Base-by-base conservation (phyloP, 345 rosid genomes). In the Aegle marmelos region DNA sequence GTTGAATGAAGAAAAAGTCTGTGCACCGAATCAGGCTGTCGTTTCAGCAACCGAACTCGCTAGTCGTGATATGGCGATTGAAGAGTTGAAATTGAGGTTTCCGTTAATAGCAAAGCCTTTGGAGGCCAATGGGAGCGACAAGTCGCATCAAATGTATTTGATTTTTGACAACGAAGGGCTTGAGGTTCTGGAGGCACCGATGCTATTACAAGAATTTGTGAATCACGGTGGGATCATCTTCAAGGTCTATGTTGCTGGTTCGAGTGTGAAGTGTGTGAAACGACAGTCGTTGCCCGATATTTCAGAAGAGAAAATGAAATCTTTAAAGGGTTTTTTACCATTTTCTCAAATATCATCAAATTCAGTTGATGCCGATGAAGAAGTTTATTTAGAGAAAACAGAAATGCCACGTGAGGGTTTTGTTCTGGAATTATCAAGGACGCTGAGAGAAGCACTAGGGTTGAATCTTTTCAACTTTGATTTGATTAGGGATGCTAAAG, bases 171-270 rank as follows among this genome's bases (percentile, higher is more conserved):
- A 75, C 7, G 92, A 85, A 0, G 92, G 94, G 9, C 75, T 91
- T 70, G 83, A 80, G 68, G 83, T 79, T 85, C 81, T 86, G 36
- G 85, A 76, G 73, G 85, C 92, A 6, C 92, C 94, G 22, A 88
- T 89, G 64, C 89, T 91, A 11, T 69, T 91, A 34, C 94, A 91
- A 81, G 92, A 91, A 71, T 91, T 89, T 31, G 83, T 89, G 59
- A 91, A 91, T 54, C 92, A 91, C 75, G 91, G 94, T 10, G 94
- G 92, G 1, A 91, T 91, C 10, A 85, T 91, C 24, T 89, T 90
- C 70, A 89, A 89, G 82, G 88, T 90, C 4, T 90, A 87, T 7
- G 94, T 90, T 14, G 90, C 83, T 1, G 94, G 94, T 37, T 86
- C 77, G 25, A 83, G 79, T 30, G 92, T 90, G 59, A 83, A 81